These are phyloP conservation scores for Protomyces pachydermus DNA, from an alignment of 1,139 yeast genomes.

Conservation along the genomic window DNA sequence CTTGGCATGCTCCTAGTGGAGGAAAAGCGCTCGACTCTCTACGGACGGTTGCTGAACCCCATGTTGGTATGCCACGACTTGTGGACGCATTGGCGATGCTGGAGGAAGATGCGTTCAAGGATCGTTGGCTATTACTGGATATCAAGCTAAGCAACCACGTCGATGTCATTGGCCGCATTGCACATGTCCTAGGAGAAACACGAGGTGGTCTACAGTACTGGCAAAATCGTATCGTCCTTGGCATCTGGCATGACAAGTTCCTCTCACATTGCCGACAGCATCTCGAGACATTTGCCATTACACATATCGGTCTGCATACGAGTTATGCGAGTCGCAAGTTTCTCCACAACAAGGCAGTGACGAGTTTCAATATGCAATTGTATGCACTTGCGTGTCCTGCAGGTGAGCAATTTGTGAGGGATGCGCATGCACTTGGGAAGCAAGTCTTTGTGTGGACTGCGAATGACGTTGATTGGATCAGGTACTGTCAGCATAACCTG, in stretches of 20 bases:
- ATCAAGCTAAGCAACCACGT: conserved; percentile 69
- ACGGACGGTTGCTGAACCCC: conserved; percentile 51
- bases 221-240: conserved; percentile 65
- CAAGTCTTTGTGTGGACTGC: conserved; percentile 78
- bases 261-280: conserved; percentile 49
- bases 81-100: conserved; percentile 58
- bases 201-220: conserved; percentile 57
- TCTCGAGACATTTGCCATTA: conserved; percentile 10
- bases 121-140: conserved; percentile 65
- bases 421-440: conserved; percentile 45
- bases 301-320: conserved; percentile 30
- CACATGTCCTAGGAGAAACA: conserved; percentile 48
- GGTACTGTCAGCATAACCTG: conserved; percentile 43
- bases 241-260: conserved; percentile 72
- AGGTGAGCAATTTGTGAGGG: conserved; percentile 42
- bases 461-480: conserved; percentile 47
- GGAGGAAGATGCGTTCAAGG: conserved; percentile 41
- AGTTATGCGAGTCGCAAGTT: conserved; percentile 28
- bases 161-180: conserved; percentile 51
- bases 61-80: conserved; percentile 58
- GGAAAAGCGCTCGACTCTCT: conserved; percentile 49
- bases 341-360: conserved; percentile 39
- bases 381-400: conserved; percentile 44
- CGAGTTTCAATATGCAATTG: conserved; percentile 46
- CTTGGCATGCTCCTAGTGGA: conserved; percentile 33